Evolutionary conservation across 2,329 filamentous ascomycete species (phyloP), one percentile per base, ranked within the genome.

Genomic region (Chlorencoelia australis): DNA sequence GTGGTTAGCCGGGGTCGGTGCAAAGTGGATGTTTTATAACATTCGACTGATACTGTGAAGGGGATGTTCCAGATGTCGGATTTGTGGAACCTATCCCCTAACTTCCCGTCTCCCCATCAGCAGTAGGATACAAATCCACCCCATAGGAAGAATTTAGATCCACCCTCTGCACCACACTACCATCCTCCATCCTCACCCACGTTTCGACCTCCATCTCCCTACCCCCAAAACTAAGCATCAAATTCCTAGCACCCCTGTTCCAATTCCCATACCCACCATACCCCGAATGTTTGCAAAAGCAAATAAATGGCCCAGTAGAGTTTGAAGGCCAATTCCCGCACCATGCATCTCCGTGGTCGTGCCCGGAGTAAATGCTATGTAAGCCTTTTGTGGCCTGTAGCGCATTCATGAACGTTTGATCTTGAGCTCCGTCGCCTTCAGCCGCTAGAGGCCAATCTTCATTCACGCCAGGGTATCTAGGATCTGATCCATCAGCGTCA

Each of bases 221-320:
- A 17, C 73, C 49, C 1, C 59, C 51, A 26, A 69, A 59, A 2
- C 64, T 58, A 1, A 79, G 45, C 2, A 64, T 46, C 9, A 81
- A 58, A 46, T 79, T 70, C 1, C 75, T 62, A 4, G 67, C 66
- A 2, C 79, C 79, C 0, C 79, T 68, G 7, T 69, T 67, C 71
- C 72, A 81, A 30, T 64, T 63, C 0, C 77, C 75, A 46, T 84
- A 84, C 0, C 80, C 79, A 0, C 79, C 80, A 37, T 83, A 83
- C 0, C 80, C 79, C 0, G 74, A 69, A 46, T 79, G 78, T 45
- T 80, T 72, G 4, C 75, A 75, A 45, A 73, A 74, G 49, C 79
- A 82, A 46, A 69, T 40, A 14, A 65, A 60, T n/a, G 48, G 0
- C 61, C 60, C 32, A 19, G 58, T 64, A 56, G 59, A 68, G 55